phyloP scores from a whole-genome alignment of 225 moss, liverwort and hornwort genomes.

The Anthoceros angustus region DNA sequence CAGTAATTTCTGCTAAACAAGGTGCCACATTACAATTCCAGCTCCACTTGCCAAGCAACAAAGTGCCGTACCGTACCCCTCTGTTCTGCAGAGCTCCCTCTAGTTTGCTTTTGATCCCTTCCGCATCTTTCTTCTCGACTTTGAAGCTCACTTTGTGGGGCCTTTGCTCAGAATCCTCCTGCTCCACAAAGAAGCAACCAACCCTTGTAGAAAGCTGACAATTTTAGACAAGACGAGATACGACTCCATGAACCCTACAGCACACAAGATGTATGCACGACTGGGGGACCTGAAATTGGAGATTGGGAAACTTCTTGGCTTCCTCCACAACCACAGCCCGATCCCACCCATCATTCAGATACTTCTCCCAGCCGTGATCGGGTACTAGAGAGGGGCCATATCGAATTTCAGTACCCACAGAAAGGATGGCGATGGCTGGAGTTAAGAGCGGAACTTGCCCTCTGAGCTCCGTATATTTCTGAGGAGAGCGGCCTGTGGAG shows the following conservation, averaged over 20 bases:
- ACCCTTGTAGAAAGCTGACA: not conserved
- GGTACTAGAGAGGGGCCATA: slow-evolving; percentile 45
- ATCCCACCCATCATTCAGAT: slow-evolving; percentile 47
- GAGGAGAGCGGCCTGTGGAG: slow-evolving; percentile 42
- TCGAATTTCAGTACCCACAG: slow-evolving; percentile 47
- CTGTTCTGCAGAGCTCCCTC: slow-evolving; percentile 25
- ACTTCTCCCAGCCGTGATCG: slow-evolving; percentile 38
- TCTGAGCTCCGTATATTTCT: slow-evolving; percentile 37
- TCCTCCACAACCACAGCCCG: slow-evolving; percentile 45
- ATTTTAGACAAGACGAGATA: not conserved
- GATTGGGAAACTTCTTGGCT: slow-evolving; percentile 33
- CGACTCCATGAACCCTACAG: not conserved
- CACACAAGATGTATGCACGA: not conserved
- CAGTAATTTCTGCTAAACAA: too few relatives aligned
- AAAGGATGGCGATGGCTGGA: slow-evolving; percentile 40
- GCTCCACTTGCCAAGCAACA: too few relatives aligned
- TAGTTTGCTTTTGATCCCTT: slow-evolving; percentile 24
- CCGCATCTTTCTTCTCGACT: slow-evolving; percentile 47
- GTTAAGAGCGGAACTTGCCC: slow-evolving; percentile 46
- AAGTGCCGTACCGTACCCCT: slow-evolving; percentile 25
- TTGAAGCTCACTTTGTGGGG: slow-evolving; percentile 63
- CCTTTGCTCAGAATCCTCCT: slow-evolving; percentile 70
- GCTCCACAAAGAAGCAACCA: slow-evolving; percentile 11
- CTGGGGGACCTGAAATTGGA: slow-evolving; percentile 36
- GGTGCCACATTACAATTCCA: too few relatives aligned